These are phyloP conservation scores for Xerocomellus chrysenteron DNA, from an alignment of 768 basidiomycete genomes.

Conservation along the genomic window DNA sequence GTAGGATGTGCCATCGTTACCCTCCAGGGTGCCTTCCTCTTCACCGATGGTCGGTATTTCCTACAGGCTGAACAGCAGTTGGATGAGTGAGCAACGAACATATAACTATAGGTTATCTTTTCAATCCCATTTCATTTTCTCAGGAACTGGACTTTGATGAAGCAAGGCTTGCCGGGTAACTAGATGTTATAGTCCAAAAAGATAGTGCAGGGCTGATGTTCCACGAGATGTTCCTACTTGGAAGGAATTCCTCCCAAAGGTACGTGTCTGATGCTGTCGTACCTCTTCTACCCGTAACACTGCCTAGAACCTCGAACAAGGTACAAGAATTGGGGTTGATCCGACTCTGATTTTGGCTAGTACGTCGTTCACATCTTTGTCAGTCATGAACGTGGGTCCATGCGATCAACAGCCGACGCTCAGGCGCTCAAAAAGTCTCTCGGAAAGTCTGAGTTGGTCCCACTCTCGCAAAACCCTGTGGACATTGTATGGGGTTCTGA, in stretches of 20 bases:
- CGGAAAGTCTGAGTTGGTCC: slow-evolving; percentile 59
- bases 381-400: not conserved
- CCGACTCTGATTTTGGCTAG: slow-evolving; percentile 69
- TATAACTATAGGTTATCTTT: not conserved
- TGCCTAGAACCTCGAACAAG: slow-evolving; percentile 56
- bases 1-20: slow-evolving; percentile 79
- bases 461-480: slow-evolving; percentile 70
- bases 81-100: slow-evolving; percentile 54
- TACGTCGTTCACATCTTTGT: slow-evolving; percentile 31
- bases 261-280: slow-evolving; percentile 17
- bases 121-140: not conserved
- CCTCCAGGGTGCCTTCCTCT: slow-evolving; percentile 67
- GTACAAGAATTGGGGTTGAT: slow-evolving; percentile 79
- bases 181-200: not conserved
- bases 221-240: slow-evolving; percentile 78
- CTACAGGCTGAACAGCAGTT: slow-evolving; percentile 90
- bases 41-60: slow-evolving; percentile 96
- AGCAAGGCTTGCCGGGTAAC: slow-evolving; percentile 78
- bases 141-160: slow-evolving; percentile 94
- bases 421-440: slow-evolving; percentile 59
- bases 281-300: not conserved
- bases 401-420: slow-evolving; percentile 54
- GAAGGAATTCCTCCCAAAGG: slow-evolving; percentile 84
- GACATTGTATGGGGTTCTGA: slow-evolving; percentile 72
- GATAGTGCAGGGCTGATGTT: slow-evolving; percentile 14